phyloP scores from a whole-genome alignment of 2,329 filamentous ascomycete species.

The Stagonosporopsis tanaceti region DNA sequence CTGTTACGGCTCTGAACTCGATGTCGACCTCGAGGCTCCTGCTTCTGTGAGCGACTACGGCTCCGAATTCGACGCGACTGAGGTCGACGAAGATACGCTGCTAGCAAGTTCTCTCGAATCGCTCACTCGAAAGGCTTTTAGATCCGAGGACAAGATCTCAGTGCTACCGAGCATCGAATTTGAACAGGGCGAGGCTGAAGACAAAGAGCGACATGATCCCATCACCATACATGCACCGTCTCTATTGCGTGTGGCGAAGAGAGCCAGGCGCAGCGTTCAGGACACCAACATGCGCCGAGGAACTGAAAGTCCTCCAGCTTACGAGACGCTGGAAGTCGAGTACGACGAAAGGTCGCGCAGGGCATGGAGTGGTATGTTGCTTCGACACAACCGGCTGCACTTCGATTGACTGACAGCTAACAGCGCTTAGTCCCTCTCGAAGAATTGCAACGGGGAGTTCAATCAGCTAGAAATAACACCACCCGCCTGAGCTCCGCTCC shows the following conservation, averaged over 20 bases:
- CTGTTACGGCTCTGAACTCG: slow-evolving; percentile 68
- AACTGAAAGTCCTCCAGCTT: slow-evolving; percentile 31
- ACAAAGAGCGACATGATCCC: slow-evolving; percentile 52
- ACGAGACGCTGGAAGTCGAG: slow-evolving; percentile 52
- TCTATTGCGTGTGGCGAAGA: slow-evolving; percentile 29
- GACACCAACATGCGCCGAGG: slow-evolving; percentile 2
- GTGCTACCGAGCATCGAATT: slow-evolving; percentile 35
- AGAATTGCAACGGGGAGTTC: slow-evolving; percentile 23
- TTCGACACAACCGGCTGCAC: not conserved
- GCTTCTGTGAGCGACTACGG: slow-evolving; percentile 67
- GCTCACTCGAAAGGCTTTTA: slow-evolving; percentile 1
- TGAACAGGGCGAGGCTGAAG: slow-evolving; percentile 29
- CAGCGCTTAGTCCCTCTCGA: slow-evolving; percentile 47
- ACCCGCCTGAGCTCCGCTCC: slow-evolving; percentile 3
- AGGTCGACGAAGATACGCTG: slow-evolving; percentile 12
- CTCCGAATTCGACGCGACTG: slow-evolving; percentile 62
- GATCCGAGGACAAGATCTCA: slow-evolving; percentile 11
- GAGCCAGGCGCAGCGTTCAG: slow-evolving; percentile 5
- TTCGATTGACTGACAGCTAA: slow-evolving; percentile 49
- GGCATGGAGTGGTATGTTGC: slow-evolving; percentile 43
- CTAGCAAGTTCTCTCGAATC: slow-evolving; percentile 28
- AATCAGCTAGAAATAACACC: not conserved
- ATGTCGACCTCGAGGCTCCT: slow-evolving; percentile 58
- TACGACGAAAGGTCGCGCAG: slow-evolving; percentile 51
- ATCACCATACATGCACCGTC: slow-evolving; percentile 49